These are phyloP conservation scores for Russula sp. DNA, from an alignment of 768 basidiomycete genomes.

Conservation along the genomic window DNA sequence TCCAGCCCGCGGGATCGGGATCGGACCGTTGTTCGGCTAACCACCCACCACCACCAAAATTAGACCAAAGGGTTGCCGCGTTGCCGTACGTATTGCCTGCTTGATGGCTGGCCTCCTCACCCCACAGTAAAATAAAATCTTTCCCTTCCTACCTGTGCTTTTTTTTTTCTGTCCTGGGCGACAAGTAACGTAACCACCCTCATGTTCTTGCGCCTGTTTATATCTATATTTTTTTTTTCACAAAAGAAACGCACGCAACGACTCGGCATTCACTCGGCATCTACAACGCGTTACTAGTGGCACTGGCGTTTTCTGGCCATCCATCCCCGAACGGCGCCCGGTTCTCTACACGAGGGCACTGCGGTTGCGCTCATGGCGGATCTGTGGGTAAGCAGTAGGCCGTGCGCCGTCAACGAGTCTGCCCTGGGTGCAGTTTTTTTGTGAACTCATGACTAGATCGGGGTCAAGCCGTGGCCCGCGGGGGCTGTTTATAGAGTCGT, in stretches of 20 bases:
- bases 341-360: background rate
- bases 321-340: background rate
- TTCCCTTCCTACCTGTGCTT: background rate
- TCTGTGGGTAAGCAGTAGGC: background rate
- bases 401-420: background rate
- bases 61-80: background rate
- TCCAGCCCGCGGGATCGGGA: background rate
- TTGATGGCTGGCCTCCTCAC: background rate
- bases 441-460: background rate
- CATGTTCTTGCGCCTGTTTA: background rate
- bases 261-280: background rate
- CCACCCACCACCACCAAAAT: background rate
- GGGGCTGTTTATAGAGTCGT: background rate
- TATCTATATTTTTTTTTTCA: background rate
- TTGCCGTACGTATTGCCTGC: background rate
- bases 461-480: background rate
- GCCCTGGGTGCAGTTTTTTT: no score
- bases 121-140: background rate
- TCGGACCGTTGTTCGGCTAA: background rate
- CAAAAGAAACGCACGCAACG: background rate
- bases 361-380: slow-evolving; percentile 2
- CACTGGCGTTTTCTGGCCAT: background rate
- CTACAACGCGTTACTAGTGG: background rate
- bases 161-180: background rate
- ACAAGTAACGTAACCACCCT: background rate